Evolutionary conservation across 352 stramenopile genomes (phyloP), one percentile per base, ranked within the genome.

Genomic region (Pythium chondricola): DNA sequence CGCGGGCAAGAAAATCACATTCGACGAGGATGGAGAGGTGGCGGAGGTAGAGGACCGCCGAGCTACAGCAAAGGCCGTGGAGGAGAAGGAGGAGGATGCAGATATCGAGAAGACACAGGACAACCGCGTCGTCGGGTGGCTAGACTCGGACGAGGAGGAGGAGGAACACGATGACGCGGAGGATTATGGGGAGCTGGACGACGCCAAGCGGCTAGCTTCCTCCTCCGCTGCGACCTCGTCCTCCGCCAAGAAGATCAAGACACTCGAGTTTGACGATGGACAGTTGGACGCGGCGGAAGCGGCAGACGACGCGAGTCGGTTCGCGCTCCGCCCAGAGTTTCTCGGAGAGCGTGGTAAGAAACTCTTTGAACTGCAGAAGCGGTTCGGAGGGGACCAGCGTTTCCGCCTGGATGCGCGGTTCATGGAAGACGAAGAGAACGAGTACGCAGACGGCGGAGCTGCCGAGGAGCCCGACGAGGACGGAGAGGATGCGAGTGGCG

Each of bases 331-430:
- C 18, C 79, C 76, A 2, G 79, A 91, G 54, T 91, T 91, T 40
- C 47, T 85, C 5, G 79, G 79, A 8, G 69, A 74, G 44, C 66
- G 66, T 16, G 79, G 79, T 48, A 83, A 83, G 48, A 75, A 82
- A 50, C 47, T 91, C 31, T 91, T 91, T 51, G 79, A 91, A 58
- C 65, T 91, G 65, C 79, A 91, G 45, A 91, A 88, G 48, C 73
- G 74, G 2, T 91, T 88, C 44, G 71, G 72, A 35, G 76, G 79
- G 14, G 79, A 91, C 50, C 64, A 83, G 58, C 79, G 79, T 39
- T 91, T 91, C 61, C 74, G 74, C 31, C 63, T 91, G 43, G 79
- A 91, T 48, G 73, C 71, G 17, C 76, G 79, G 3, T 91, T 91
- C 59, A 69, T 88, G 31, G 78, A 87, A 27, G 61, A 78, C 24